A percentile compares a stretch with the other conserved stretches of the same genome.
Evolutionary conservation across 108 stramenopile species (phyloP).

Genomic region (Cyclotella choctawhatcheeana): DNA sequence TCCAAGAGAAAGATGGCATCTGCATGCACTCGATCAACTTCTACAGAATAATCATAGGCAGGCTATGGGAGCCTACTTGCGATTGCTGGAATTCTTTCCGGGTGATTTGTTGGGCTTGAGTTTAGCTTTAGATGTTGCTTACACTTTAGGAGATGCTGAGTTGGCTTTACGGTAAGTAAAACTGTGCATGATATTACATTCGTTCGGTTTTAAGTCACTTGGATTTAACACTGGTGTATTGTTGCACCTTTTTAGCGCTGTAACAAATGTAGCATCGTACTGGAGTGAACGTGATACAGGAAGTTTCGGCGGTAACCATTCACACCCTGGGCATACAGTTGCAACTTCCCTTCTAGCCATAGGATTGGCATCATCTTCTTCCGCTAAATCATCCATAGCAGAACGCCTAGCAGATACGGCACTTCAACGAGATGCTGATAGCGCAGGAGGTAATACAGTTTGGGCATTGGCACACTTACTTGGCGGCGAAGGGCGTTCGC

Average conservation of each 20-base stretch:
- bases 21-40: constrained; percentile 65
- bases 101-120: constrained; percentile 82
- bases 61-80: constrained; percentile 64
- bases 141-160: constrained; percentile 65
- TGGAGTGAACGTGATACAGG: constrained; percentile 77
- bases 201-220: too few relatives aligned
- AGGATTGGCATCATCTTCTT: constrained; percentile 66
- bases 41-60: constrained; percentile 63
- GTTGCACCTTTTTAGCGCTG: too few relatives aligned
- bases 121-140: constrained; percentile 79
- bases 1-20: constrained; percentile 64
- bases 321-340: constrained; percentile 71
- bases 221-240: too few relatives aligned
- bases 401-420: constrained; percentile 66
- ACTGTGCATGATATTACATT: too few relatives aligned
- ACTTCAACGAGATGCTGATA: constrained; percentile 55
- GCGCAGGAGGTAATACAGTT: constrained; percentile 66
- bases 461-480: constrained; percentile 75
- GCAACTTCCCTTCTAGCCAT: constrained; percentile 67
- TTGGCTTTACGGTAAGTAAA: constrained; percentile 64
- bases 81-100: constrained; percentile 68
- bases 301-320: constrained; percentile 52
- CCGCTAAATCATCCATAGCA: constrained; percentile 50
- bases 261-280: constrained; percentile 77
- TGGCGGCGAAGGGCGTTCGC: constrained; percentile 73